These are phyloP conservation scores for Noccaea caerulescens DNA, from an alignment of 345 rosid genomes.

Conservation along the genomic window DNA sequence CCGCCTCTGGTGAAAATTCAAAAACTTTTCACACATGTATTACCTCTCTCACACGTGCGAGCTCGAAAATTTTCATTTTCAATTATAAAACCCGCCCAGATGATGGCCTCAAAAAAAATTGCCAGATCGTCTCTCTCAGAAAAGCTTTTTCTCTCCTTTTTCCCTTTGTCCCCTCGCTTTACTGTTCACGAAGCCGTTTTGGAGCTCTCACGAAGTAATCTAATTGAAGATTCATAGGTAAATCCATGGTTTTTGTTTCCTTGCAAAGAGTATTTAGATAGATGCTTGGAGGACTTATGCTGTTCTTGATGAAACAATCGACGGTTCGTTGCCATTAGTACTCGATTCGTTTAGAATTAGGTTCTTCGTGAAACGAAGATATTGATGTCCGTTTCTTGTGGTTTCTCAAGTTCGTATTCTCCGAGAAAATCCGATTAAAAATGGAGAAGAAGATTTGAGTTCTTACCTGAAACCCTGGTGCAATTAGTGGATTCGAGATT, in stretches of 20 bases:
- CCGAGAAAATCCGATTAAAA: neutral
- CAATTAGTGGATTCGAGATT: neutral
- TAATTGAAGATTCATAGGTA: constrained; percentile 30
- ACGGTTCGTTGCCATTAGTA: neutral
- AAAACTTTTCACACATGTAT: constrained; percentile 25
- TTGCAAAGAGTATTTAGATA: neutral
- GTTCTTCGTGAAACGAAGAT: constrained; percentile 15
- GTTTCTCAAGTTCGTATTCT: neutral
- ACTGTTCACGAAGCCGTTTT: constrained; percentile 15
- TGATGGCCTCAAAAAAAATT: constrained; percentile 18
- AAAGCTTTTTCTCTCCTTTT: constrained; percentile 23
- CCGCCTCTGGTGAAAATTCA: constrained; percentile 42
- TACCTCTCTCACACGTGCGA: constrained; percentile 37
- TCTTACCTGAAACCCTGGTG: neutral
- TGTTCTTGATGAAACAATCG: constrained; percentile 9
- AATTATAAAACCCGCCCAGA: constrained; percentile 46
- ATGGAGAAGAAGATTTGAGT: constrained; percentile 13
- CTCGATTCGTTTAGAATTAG: neutral
- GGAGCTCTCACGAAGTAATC: constrained; percentile 30
- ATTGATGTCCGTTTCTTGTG: neutral
- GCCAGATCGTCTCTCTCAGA: constrained; percentile 44
- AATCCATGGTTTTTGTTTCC: neutral
- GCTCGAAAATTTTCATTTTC: constrained; percentile 38
- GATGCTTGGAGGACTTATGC: neutral
- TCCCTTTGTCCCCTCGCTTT: constrained; percentile 35